Conservation (phyloP, 2,329 filamentous ascomycete species). For the Tetracladium maxilliforme region DNA sequence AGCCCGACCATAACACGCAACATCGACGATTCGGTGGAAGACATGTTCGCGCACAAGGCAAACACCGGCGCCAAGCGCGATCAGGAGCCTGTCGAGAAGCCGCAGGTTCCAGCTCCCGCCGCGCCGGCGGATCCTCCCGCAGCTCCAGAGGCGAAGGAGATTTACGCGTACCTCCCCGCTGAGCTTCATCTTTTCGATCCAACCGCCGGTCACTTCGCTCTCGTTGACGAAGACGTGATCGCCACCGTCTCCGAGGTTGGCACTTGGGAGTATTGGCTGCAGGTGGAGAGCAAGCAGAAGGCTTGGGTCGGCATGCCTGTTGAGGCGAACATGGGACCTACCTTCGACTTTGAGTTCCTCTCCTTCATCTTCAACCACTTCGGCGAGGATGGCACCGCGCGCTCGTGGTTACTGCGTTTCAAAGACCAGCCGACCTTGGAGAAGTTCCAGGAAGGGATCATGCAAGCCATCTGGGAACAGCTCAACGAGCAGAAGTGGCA, state of each 20-base stretch:
- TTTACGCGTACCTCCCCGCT: slow-evolving; percentile 59
- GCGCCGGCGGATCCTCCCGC: slow-evolving; percentile 24
- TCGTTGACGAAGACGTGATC: slow-evolving; percentile 61
- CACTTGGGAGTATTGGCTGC: slow-evolving; percentile 90
- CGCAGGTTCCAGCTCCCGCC: slow-evolving; percentile 8
- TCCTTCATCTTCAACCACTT: slow-evolving; percentile 99
- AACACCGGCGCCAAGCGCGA: slow-evolving; percentile 32
- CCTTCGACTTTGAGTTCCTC: slow-evolving; percentile 98
- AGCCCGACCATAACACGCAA: slow-evolving; percentile 42
- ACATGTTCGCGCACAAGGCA: slow-evolving; percentile 30
- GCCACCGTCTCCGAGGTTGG: slow-evolving; percentile 77
- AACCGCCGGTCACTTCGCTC: slow-evolving; percentile 66
- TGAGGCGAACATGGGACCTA: slow-evolving; percentile 84
- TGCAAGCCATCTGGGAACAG: slow-evolving; percentile 95
- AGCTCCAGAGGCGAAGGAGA: slow-evolving; percentile 46
- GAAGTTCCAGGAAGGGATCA: slow-evolving; percentile 81
- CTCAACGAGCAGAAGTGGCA: slow-evolving; percentile 88
- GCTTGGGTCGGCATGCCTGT: slow-evolving; percentile 82
- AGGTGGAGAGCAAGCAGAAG: slow-evolving; percentile 60
- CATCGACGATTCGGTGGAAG: slow-evolving; percentile 41
- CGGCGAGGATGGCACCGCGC: slow-evolving; percentile 71
- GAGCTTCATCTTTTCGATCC: slow-evolving; percentile 95
- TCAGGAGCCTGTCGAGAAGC: slow-evolving; percentile 6
- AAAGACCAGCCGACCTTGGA: slow-evolving; percentile 70
- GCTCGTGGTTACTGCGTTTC: slow-evolving; percentile 92